Conservation (phyloP, 768 basidiomycete species). For the Auricularia cornea region DNA sequence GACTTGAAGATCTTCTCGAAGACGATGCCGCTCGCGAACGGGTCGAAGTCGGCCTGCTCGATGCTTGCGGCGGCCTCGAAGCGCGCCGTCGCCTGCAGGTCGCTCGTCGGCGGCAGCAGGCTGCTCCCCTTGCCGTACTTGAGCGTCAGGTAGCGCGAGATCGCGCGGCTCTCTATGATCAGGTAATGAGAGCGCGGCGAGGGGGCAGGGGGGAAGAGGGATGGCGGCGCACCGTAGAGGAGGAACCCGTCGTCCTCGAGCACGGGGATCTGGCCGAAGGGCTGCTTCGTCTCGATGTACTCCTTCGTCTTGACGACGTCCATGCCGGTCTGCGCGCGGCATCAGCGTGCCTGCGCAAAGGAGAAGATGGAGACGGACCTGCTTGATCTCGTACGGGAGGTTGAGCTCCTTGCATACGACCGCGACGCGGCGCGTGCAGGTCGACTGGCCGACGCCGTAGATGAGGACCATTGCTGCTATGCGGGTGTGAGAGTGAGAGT, state of each 20-base stretch:
- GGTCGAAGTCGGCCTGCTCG: conserved; percentile 13
- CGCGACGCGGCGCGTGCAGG: conserved; percentile 18
- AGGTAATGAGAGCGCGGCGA: no score
- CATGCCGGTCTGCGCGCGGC: conserved; percentile 1
- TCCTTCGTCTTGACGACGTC: not conserved
- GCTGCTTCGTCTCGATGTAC: not conserved
- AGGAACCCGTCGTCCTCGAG: not conserved
- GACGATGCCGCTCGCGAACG: conserved; percentile 8
- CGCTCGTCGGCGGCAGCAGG: conserved; percentile 7
- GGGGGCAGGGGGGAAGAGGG: no score
- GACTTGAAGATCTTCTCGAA: conserved; percentile 12
- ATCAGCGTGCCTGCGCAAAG: conserved; percentile 12
- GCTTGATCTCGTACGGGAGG: conserved; percentile 16
- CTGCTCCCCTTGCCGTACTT: conserved; percentile 12
- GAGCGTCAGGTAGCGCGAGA: conserved; percentile 11
- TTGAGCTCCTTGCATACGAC: conserved; percentile 10
- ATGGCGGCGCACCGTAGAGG: not conserved
- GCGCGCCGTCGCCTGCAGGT: conserved; percentile 9
- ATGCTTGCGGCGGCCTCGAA: conserved; percentile 25
- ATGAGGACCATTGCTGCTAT: conserved; percentile 22
- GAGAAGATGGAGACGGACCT: conserved; percentile 10
- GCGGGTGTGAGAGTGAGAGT: not conserved
- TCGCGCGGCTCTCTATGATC: conserved; percentile 11
- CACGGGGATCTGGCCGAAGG: not conserved
- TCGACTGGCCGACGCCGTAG: conserved; percentile 29